Conservation (phyloP, 208 protist species). For the Acanthamoeba royreba region DNA sequence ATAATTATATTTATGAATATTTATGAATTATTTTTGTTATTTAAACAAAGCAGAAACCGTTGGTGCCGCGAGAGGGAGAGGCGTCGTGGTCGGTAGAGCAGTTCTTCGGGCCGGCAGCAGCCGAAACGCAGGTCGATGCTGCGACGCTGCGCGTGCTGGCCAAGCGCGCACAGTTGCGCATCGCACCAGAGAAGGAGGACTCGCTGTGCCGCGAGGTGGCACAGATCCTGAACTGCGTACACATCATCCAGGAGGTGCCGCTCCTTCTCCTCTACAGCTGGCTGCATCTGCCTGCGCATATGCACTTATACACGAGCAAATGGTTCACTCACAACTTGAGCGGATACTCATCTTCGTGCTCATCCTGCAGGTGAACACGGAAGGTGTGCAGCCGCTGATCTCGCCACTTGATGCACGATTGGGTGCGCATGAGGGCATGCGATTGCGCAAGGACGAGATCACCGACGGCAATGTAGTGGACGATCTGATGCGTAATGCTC, state of each 20-base stretch:
- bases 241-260: slow-evolving; percentile 26
- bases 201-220: background rate
- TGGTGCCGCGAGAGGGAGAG: no score
- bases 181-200: background rate
- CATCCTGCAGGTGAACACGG: background rate
- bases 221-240: background rate
- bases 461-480: background rate
- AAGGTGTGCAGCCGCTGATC: background rate
- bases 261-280: background rate
- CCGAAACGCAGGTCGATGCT: background rate
- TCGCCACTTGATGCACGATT: background rate
- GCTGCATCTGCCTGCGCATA: background rate
- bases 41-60: no score
- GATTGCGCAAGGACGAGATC: background rate
- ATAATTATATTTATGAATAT: no score
- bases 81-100: background rate
- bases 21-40: no score
- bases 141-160: background rate
- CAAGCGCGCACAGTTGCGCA: background rate
- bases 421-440: background rate
- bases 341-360: no score
- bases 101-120: background rate
- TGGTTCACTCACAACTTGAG: no score
- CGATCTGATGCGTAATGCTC: background rate
- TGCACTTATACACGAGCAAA: no score